Percentiles rank a stretch among this genome's conserved stretches.
Conservation (phyloP, 768 basidiomycete genomes). For the Udeniomyces megalosporus region DNA sequence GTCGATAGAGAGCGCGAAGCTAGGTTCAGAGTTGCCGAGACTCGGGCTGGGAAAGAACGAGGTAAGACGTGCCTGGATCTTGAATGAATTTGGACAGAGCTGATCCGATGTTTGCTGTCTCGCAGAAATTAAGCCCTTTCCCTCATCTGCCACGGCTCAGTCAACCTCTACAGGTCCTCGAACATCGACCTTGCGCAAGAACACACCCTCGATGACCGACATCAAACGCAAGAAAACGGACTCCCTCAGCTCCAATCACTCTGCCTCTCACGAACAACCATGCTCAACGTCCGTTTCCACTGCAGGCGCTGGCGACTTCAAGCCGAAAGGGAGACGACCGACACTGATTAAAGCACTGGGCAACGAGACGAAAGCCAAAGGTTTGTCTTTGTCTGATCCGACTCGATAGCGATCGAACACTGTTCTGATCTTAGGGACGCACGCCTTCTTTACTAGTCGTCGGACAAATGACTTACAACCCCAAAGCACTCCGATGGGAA, state of each 20-base stretch:
- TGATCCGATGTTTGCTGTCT: neutral
- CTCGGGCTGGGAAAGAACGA: neutral
- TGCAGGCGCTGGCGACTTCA: neutral
- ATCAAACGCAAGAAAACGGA: no score
- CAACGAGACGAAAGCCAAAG: neutral
- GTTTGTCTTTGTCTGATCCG: neutral
- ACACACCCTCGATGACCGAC: no score
- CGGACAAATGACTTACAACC: constrained; percentile 97
- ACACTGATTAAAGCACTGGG: neutral
- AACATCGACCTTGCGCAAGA: no score
- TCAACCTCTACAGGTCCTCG: no score
- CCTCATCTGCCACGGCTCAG: neutral
- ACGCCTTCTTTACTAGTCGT: constrained; percentile 42
- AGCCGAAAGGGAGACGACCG: neutral
- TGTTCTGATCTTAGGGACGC: no score
- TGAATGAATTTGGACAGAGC: neutral
- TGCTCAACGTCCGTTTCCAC: neutral
- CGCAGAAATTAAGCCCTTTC: neutral
- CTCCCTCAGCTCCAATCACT: neutral
- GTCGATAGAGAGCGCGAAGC: constrained; percentile 62
- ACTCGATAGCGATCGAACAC: neutral
- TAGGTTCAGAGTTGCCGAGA: neutral
- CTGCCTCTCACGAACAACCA: no score
- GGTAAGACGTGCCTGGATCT: neutral
- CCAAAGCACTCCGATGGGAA: constrained; percentile 77